phyloP scores from a whole-genome alignment of 108 stramenopile species.

The Chaetoceros muelleri region DNA sequence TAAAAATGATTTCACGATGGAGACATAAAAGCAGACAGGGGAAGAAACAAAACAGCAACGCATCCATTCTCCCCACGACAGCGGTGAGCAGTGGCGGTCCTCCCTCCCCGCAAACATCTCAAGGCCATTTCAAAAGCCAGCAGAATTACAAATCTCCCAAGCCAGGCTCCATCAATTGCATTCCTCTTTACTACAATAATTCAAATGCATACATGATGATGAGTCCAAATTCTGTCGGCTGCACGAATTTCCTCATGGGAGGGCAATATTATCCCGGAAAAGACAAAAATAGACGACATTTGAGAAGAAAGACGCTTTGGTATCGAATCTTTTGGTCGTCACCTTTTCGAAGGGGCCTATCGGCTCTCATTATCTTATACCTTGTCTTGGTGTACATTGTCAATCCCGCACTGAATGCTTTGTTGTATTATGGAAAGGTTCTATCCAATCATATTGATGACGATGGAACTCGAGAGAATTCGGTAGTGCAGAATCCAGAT shows the following conservation, averaged over 20 bases:
- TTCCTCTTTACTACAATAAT: background rate
- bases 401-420: slow-evolving; percentile 6
- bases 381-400: slow-evolving; percentile 15
- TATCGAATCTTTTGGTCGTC: slow-evolving; percentile 50
- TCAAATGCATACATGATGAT: no score
- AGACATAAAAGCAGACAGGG: no score
- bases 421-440: slow-evolving; percentile 9
- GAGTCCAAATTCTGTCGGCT: slow-evolving; percentile 3
- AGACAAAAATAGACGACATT: slow-evolving; percentile 40
- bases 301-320: slow-evolving; percentile 39
- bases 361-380: slow-evolving; percentile 10
- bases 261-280: slow-evolving; percentile 56
- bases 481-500: background rate
- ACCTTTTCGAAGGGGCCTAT: slow-evolving; percentile 5
- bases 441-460: background rate
- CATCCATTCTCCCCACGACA: no score
- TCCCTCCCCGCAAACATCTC: background rate
- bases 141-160: background rate
- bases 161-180: background rate
- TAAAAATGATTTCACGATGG: no score
- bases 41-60: no score
- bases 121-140: no score
- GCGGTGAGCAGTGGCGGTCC: no score
- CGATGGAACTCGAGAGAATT: background rate
- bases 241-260: slow-evolving; percentile 52